Conservation (phyloP, 1,284 basidiomycete genomes). For the Sporisorium exsertum region DNA sequence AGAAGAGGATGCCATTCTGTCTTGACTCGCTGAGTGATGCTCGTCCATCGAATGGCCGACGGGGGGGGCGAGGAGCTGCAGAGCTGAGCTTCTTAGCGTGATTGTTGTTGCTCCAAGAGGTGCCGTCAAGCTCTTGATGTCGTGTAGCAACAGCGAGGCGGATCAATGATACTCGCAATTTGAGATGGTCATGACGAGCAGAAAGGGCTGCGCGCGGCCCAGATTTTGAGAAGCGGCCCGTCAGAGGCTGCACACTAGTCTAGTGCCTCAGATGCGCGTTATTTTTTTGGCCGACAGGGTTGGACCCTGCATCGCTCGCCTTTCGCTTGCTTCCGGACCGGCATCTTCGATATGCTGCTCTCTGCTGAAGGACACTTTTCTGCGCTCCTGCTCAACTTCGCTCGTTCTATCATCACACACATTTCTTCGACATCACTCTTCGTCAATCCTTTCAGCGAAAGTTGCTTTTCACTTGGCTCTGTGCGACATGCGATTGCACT, state of each 20-base stretch:
- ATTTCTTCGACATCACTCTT: background rate
- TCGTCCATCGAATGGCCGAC: background rate
- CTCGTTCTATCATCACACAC: background rate
- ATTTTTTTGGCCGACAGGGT: conserved; percentile 1
- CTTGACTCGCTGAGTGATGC: background rate
- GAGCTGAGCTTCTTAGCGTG: background rate
- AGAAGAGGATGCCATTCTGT: background rate
- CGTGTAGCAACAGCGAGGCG: background rate
- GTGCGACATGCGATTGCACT: too few species aligned
- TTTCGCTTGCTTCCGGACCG: background rate
- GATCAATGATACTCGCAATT: background rate
- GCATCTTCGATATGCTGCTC: background rate
- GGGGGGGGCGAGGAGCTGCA: background rate
- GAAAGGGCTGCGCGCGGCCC: background rate
- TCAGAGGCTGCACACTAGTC: background rate
- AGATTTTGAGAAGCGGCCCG: background rate
- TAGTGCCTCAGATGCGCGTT: background rate
- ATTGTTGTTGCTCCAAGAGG: background rate
- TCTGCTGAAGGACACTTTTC: background rate
- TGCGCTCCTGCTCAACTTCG: background rate
- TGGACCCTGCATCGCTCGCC: conserved; percentile 7
- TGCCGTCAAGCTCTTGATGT: too few species aligned
- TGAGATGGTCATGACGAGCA: background rate
- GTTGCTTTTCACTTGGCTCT: background rate
- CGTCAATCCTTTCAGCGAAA: background rate